Evolutionary conservation across 2,329 filamentous ascomycete species (phyloP).

Genomic region (Fusarium setosum): DNA sequence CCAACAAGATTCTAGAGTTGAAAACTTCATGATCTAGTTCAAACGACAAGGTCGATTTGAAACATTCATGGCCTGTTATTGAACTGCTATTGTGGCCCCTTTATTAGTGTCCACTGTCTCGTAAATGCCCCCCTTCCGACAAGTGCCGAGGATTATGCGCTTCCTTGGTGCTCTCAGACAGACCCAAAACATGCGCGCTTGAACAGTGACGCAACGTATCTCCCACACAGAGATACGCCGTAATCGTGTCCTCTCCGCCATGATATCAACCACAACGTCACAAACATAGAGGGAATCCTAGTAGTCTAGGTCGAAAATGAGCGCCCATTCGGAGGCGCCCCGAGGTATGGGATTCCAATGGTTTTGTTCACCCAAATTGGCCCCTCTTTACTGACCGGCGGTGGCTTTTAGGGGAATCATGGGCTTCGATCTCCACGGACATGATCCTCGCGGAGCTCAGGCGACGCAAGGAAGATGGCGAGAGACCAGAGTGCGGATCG

Average conservation of each 20-base stretch:
- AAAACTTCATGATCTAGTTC: background rate
- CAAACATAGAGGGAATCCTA: conserved; percentile 26
- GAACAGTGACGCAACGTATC: conserved; percentile 41
- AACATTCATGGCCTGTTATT: background rate
- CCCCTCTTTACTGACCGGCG: conserved; percentile 35
- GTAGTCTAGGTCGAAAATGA: conserved; percentile 34
- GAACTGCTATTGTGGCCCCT: background rate
- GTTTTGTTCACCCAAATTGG: background rate
- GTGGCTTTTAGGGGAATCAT: conserved; percentile 43
- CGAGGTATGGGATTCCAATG: conserved; percentile 28
- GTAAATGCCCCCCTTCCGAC: conserved; percentile 25
- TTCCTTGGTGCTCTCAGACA: conserved; percentile 19
- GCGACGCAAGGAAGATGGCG: conserved; percentile 55
- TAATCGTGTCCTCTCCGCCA: conserved; percentile 43
- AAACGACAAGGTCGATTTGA: background rate
- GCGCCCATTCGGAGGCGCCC: conserved; percentile 24
- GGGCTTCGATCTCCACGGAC: conserved; percentile 64
- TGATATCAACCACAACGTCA: conserved; percentile 34
- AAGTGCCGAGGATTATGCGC: conserved; percentile 44
- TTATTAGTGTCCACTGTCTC: background rate
- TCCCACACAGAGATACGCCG: conserved; percentile 16
- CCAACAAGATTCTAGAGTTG: background rate
- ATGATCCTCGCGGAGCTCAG: conserved; percentile 64
- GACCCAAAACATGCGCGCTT: conserved; percentile 36
- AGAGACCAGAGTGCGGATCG: conserved; percentile 64